Percentiles rank a stretch among this genome's conserved stretches.
Evolutionary conservation across 768 basidiomycete species (phyloP).

Genomic region (Boletus vinaceobasis): DNA sequence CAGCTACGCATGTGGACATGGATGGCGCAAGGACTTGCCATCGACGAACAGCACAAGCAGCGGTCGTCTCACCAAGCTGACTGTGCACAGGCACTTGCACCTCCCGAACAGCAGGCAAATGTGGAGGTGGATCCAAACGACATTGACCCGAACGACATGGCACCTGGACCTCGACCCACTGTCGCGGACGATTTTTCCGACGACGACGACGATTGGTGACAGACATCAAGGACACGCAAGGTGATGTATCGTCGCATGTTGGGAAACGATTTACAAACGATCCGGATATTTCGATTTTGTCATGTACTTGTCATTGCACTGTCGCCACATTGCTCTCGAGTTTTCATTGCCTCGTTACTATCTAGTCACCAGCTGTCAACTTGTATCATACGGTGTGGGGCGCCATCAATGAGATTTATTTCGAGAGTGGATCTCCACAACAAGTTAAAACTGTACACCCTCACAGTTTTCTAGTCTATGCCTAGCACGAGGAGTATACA

Average conservation of each 20-base stretch:
- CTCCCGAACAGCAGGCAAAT: not conserved
- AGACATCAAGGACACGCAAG: no score
- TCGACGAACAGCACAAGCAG: slow-evolving; percentile 42
- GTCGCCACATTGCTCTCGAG: not conserved
- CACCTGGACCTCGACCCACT: slow-evolving; percentile 5
- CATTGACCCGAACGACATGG: slow-evolving; percentile 10
- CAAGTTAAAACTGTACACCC: slow-evolving; percentile 10
- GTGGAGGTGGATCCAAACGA: slow-evolving; percentile 13
- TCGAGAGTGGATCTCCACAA: not conserved
- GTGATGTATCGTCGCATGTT: not conserved
- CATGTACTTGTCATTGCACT: not conserved
- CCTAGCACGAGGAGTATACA: slow-evolving; percentile 3
- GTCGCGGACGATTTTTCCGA: slow-evolving; percentile 24
- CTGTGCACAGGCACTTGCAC: slow-evolving; percentile 12
- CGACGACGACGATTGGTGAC: slow-evolving; percentile 29
- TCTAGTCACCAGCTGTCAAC: not conserved
- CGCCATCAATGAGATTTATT: not conserved
- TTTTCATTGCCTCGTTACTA: no score
- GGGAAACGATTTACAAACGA: not conserved
- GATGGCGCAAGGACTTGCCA: slow-evolving; percentile 44
- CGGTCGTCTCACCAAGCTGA: slow-evolving; percentile 14
- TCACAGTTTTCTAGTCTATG: not conserved
- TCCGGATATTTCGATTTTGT: not conserved
- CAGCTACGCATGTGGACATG: slow-evolving; percentile 44
- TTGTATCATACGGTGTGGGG: not conserved